phyloP scores from a whole-genome alignment of 202 grass and related monocot genomes.

The Brachypodium distachyon region DNA sequence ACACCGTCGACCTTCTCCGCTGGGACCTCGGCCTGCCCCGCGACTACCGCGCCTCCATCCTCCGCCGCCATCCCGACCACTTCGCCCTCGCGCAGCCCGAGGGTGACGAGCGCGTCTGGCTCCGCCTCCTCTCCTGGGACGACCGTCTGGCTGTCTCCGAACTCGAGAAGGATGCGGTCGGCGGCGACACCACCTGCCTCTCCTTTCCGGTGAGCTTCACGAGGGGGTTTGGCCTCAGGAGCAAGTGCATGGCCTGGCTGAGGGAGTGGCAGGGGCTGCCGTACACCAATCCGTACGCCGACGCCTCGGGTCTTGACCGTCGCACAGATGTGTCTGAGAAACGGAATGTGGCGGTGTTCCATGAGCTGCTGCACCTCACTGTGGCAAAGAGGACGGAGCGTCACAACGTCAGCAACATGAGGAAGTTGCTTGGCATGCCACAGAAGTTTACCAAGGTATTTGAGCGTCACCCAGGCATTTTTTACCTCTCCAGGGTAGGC shows the following conservation, averaged over 20 bases:
- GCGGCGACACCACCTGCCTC: conserved; percentile 25
- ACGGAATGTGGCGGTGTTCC: conserved; percentile 70
- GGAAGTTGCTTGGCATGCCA: conserved; percentile 61
- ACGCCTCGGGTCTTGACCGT: conserved; percentile 46
- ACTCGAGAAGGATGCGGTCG: conserved; percentile 37
- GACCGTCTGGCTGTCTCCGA: conserved; percentile 47
- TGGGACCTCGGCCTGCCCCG: conserved; percentile 71
- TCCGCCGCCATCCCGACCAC: conserved; percentile 37
- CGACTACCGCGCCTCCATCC: conserved; percentile 48
- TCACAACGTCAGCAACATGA: conserved; percentile 72
- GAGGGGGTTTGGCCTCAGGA: conserved; percentile 54
- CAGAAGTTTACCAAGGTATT: conserved; percentile 94
- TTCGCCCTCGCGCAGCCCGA: conserved; percentile 47
- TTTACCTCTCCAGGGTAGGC: conserved; percentile 69
- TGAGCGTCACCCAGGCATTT: conserved; percentile 73
- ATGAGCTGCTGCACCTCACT: conserved; percentile 74
- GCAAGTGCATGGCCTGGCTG: conserved; percentile 57
- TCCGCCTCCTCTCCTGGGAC: conserved; percentile 66
- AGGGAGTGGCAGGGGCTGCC: conserved; percentile 63
- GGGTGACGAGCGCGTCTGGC: conserved; percentile 65
- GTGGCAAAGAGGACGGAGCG: conserved; percentile 62
- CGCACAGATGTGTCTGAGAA: conserved; percentile 72
- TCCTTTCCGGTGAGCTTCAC: conserved; percentile 67
- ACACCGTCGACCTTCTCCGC: conserved; percentile 64
- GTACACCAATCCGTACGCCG: conserved; percentile 61